phyloP scores from a whole-genome alignment of 1,284 basidiomycete species.

The Papiliotrema nemorosa region DNA sequence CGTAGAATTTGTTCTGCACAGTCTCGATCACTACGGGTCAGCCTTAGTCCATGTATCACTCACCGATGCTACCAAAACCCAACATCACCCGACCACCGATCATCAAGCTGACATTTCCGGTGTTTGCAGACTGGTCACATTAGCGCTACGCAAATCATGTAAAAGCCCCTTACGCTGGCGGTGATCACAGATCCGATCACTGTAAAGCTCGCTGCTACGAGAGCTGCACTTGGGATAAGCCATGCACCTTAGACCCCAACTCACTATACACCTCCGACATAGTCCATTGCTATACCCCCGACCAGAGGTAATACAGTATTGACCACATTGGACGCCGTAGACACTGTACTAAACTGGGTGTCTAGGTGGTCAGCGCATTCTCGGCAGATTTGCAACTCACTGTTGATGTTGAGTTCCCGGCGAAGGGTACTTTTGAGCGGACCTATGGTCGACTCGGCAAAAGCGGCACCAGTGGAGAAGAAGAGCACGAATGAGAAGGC shows the following conservation, averaged over 20 bases:
- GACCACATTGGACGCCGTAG: slow-evolving; percentile 45
- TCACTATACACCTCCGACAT: slow-evolving; percentile 42
- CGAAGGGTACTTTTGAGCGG: slow-evolving; percentile 47
- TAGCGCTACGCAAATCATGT: slow-evolving; percentile 1
- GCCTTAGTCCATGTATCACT: neutral
- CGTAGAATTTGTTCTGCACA: slow-evolving; percentile 41
- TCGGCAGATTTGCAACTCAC: neutral
- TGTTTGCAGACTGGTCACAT: slow-evolving; percentile 34
- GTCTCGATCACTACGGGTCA: slow-evolving; percentile 22
- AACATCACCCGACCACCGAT: slow-evolving; percentile 34
- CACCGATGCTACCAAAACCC: slow-evolving; percentile 31
- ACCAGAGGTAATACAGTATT: slow-evolving; percentile 51
- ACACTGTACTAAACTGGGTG: slow-evolving; percentile 48
- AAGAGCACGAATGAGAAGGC: slow-evolving; percentile 36
- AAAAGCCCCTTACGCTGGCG: slow-evolving; percentile 24
- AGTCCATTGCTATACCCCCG: slow-evolving; percentile 50
- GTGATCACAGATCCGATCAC: slow-evolving; percentile 42
- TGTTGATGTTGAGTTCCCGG: slow-evolving; percentile 42
- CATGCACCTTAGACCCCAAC: too few species aligned
- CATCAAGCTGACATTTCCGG: slow-evolving; percentile 25
- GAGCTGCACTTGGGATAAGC: slow-evolving; percentile 19
- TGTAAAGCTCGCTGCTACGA: slow-evolving; percentile 37
- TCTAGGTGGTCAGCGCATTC: slow-evolving; percentile 9
- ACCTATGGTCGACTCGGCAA: slow-evolving; percentile 29
- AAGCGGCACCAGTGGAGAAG: slow-evolving; percentile 35